Evolutionary conservation across 1,139 yeast genomes (phyloP), one percentile per base, ranked within the genome.

Genomic region (Yamadazyma songkhlaensis): DNA sequence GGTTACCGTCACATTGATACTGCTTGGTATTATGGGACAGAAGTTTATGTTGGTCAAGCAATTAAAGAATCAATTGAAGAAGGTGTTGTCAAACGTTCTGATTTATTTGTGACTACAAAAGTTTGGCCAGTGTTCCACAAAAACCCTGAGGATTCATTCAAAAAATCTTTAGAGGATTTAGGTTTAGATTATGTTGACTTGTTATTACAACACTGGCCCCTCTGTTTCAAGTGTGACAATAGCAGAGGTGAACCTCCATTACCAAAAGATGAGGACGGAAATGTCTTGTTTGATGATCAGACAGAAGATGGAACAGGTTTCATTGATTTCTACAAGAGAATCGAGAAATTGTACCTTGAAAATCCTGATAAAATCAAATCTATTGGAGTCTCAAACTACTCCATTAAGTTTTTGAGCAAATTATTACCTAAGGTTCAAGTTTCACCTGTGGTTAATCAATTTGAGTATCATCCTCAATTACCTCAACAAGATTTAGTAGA

Each of bases 151-250:
- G 57, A 57, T 39, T 64, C 71, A 2, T 51, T 67, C 29, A 63
- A 65, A 28, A 36, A 44, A 29, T 64, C 71, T 2, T 58, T 67
- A 37, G 32, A 46, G 3, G 56, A 52, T 14, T 53, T 77, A 40
- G 73, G 76, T 1, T 39, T 77, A 34, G 84, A 78, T 15, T 78
- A 79, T 45, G 80, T 77, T 28, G 84, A 79, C 50, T 58, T 79
- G 41, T 57, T 71, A 10, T 63, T 79, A 44, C 82, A 77, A 42
- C 84, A 79, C 52, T 79, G 84, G 84, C 85, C 84, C 4, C 45
- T 72, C 17, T 52, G 59, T 37, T 45, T 62, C 12, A 48, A 49
- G 10, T 15, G 28, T 25, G 62, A 60, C 3, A 66, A 58, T 42
- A 62, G 53, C 20, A 51, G 63, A 35, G 73, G 73, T 0, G 32